Evolutionary conservation across 2,329 filamentous ascomycete genomes (phyloP).

Genomic region (Fonsecaea pedrosoi): DNA sequence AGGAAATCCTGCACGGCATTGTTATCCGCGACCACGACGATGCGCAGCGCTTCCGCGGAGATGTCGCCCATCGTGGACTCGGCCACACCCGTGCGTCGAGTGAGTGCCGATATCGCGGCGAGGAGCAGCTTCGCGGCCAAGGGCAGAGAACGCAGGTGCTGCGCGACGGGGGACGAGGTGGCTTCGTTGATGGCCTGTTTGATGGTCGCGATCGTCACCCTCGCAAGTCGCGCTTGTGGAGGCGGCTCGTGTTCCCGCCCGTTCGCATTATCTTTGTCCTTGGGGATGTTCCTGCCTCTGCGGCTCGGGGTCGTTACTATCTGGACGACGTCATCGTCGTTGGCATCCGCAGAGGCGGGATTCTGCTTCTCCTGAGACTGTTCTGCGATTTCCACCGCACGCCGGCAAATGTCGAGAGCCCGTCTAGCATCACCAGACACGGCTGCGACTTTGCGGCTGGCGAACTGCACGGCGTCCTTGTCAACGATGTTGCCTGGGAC

Average conservation of each 20-base stretch:
- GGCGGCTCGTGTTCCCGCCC: conserved; percentile 17
- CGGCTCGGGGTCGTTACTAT: conserved; percentile 50
- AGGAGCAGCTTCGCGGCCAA: conserved; percentile 85
- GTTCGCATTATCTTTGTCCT: conserved; percentile 31
- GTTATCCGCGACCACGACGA: conserved; percentile 64
- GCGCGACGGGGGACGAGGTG: conserved; percentile 88
- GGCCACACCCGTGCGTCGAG: conserved; percentile 80
- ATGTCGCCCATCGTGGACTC: conserved; percentile 91
- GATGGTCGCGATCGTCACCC: conserved; percentile 90
- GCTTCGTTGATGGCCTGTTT: conserved; percentile 95
- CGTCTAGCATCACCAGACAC: conserved; percentile 93
- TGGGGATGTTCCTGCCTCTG: conserved; percentile 39
- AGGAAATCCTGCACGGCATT: conserved; percentile 68
- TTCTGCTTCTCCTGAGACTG: conserved; percentile 62
- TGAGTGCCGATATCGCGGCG: conserved; percentile 77
- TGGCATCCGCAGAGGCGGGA: conserved; percentile 47
- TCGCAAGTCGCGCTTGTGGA: conserved; percentile 48
- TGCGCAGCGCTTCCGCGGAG: conserved; percentile 79
- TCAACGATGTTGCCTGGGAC: conserved; percentile 91
- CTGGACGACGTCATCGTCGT: conserved; percentile 44
- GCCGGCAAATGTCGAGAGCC: conserved; percentile 91
- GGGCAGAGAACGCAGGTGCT: conserved; percentile 82
- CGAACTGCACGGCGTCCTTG: conserved; percentile 92
- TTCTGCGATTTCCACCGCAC: conserved; percentile 94
- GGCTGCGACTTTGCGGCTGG: conserved; percentile 92